Evolutionary conservation across 129 eudicot genomes (phyloP), one percentile per base, ranked within the genome.

Genomic region (Flaveria robusta): DNA sequence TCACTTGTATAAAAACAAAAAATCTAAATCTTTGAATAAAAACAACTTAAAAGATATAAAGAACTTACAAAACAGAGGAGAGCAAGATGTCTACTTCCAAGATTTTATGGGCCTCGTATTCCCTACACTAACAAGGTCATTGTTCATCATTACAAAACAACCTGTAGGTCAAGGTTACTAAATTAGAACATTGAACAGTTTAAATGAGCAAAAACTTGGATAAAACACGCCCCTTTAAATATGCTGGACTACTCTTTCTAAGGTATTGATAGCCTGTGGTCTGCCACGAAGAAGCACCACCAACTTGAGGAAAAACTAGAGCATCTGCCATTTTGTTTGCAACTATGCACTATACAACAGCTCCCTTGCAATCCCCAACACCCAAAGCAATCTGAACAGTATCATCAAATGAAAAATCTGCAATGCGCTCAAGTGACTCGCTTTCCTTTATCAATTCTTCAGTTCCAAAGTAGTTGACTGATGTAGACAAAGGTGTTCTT

Each of bases 311-410:
- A 80, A 93, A 90, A 72, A 90, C 98, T 74, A 93, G 81, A 71
- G 98, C 98, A 88, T 93, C 98, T 65, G 98, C 98, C 85, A 90
- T 83, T 81, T 79, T 90, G 80, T 84, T 84, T 68, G 92, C 93
- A 82, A 88, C 79, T 67, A 93, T 78, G 86, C 98, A 93, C 66
- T 78, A 91, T 52, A 89, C 90, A 76, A 91, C 98, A 68, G 97
- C 98, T 47, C 91, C 93, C 63, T 87, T 86, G 81, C 91, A 93
- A 84, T 93, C 97, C 42, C 98, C 98, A 77, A 93, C 97, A 67
- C 88, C 93, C 83, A 93, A 90, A 45, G 98, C 97, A 82, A 87
- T 86, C 66, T 93, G 98, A 80, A 93, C 97, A 70, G 91, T 86
- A 50, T 93, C 91, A 77, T 93, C 96, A 87, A 93, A 87, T 65